Evolutionary conservation across 1,139 yeast species (phyloP), one percentile per base, ranked within the genome.

Genomic region (Yamadazyma spencermartinsiae): DNA sequence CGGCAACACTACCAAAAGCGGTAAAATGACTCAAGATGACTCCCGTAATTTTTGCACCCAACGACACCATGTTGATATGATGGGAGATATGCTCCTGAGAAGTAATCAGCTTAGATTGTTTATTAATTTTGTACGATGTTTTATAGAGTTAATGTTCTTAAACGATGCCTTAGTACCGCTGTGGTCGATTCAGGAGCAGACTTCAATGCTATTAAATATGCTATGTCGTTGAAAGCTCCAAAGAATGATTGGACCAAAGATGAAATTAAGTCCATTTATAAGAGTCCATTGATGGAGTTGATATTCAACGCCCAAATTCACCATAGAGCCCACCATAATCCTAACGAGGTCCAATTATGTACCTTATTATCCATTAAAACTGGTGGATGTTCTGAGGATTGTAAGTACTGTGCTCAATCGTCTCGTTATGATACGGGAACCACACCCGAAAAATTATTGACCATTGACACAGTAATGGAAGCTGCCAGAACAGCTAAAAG

Each of bases 341-440:
- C 90, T 1, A 54, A 69, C 1, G 82, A 83, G 54, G 82, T 85
- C 19, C 95, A 85, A 57, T 68, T 85, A 35, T 85, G 95, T 59
- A 83, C 92, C 2, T 68, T 85, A 43, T 72, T 84, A 61, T 81
- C 81, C 41, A 83, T 85, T 55, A 85, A 85, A 52, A 76, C 86
- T 0, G 94, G 94, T 35, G 94, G 94, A 1, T 85, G 94, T 53
- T 72, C 87, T 2, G 94, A 85, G 52, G 90, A 85, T 54, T 85
- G 95, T 58, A 80, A 80, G 51, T 86, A 86, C 58, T 85, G 94
- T 62, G 81, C 92, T 1, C 94, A 85, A 54, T 82, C 90, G 2
- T 67, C 79, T 3, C 66, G 86, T 20, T 75, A 85, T 58, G 72
- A 76, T 40, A 84, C 94, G 4, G 90, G 87, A 2, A 63, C 82